Base-by-base conservation (phyloP, 352 stramenopile genomes). In the Globisporangium lucens region DNA sequence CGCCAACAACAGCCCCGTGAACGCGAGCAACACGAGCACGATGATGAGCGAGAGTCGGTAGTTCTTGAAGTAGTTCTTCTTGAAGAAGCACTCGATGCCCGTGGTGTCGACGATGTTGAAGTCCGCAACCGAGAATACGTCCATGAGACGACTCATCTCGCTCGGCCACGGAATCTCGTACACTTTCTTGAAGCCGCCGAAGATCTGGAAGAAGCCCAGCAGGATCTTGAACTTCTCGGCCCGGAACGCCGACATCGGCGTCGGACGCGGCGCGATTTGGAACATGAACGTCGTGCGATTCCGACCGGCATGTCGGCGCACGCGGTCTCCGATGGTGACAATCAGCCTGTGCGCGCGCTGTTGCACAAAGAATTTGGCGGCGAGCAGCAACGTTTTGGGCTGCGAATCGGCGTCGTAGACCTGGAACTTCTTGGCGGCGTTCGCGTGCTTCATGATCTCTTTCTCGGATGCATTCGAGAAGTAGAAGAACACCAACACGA, bases 171-270 rank as follows among this genome's bases (percentile, higher is more conserved):
- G 75, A 38, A 93, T 89, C 63, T 91, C 79, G 63, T 93, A 93
- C 7, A 85, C 72, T 38, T 85, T 79, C 57, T 93, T 91, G 63
- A 90, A 90, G 51, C 82, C 79, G 2, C 82, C 81, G 55, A 93
- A 82, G 38, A 93, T 76, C 66, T 93, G 85, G 64, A 93, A 91
- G 65, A 91, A 93, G 10, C 76, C 80, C 13, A 93, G 65, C 66
- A 93, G 61, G 41, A 93, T 93, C 72, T 93, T 93, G 57, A 93
- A 85, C 60, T 93, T 93, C 35, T 93, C 85, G 3, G 82, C 71
- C 9, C 80, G 75, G 43, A 85, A 80, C 12, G 68, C 24, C 17
- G 80, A 72, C 6, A 74, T 66, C 24, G 69, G 46, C 5, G 72
- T 63, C 9, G 22, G 5, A 3, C 58, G 60, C 1, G 67, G 81